Base-by-base conservation (phyloP, 2,329 filamentous ascomycete species). In the Coleophoma cylindrospora region DNA sequence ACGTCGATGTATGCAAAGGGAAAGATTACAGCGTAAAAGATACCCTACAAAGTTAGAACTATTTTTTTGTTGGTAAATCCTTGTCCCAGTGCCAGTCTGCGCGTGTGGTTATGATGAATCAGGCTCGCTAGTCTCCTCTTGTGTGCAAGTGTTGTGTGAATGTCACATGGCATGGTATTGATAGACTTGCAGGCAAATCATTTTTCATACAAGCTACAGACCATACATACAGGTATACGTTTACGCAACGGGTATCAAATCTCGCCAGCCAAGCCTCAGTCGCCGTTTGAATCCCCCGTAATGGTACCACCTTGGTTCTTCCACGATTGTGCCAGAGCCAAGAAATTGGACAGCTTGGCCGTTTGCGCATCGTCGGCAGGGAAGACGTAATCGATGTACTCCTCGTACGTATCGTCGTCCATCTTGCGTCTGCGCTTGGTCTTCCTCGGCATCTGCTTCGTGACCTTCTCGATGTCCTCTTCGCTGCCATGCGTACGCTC, bases 341-440 rank as follows among this genome's bases (percentile, higher is more conserved):
- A 73, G 67, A 97, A 75, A 66, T 87, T 89, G 47, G 88, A 88
- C 68, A 96, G 73, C 62, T 89, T 91, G 58, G 87, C 87, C 50
- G 87, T 86, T 65, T 89, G 86, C 71, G 89, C 83, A 68, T 96
- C 91, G 72, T 97, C 94, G 4, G 89, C 91, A 1, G 94, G 94
- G 81, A 99, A 99, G 34, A 99, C 82, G 62, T 95, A 97, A 68
- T 97, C 94, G 71, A 94, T 82, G 69, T 96, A 97, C 73, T 99
- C 94, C 76, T 99, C 91, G 74, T 90, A 96, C 36, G 83, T 85
- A 67, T 94, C 91, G 70, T 96, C 92, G 66, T 95, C 91, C 67
- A 96, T 70, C 79, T 84, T 90, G 68, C 94, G 86, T 64, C 90
- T 80, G 77, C 94, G 92, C 84, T 96, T 97, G 64, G 89, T 88